Percentiles rank a stretch among this genome's conserved stretches.
phyloP scores from a whole-genome alignment of 331 rosid species.

The Acacia concinna region DNA sequence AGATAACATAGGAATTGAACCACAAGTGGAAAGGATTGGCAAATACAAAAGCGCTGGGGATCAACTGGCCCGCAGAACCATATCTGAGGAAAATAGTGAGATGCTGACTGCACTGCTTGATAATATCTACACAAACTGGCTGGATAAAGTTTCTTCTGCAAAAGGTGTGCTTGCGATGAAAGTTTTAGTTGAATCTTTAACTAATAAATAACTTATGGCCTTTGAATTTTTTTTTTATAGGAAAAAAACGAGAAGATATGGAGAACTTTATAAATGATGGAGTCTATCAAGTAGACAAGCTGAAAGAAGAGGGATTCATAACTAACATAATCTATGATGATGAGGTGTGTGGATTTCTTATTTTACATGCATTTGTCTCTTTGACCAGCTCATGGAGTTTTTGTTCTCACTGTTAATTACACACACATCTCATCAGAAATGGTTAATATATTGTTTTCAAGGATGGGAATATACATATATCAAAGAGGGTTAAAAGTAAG shows the following conservation, averaged over 20 bases:
- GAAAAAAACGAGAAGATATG: slow-evolving; percentile 70
- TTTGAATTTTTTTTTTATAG: slow-evolving; percentile 43
- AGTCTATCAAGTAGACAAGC: slow-evolving; percentile 72
- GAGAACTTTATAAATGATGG: slow-evolving; percentile 83
- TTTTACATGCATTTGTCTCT: slow-evolving; percentile 22
- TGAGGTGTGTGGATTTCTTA: slow-evolving; percentile 54
- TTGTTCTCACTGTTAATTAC: not conserved
- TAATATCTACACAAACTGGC: slow-evolving; percentile 80
- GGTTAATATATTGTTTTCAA: slow-evolving; percentile 10
- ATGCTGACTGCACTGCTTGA: slow-evolving; percentile 93
- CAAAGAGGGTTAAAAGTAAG: slow-evolving; percentile 6
- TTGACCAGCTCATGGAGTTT: slow-evolving; percentile 11
- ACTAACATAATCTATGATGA: slow-evolving; percentile 80
- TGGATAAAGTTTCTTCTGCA: slow-evolving; percentile 74
- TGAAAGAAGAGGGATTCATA: slow-evolving; percentile 90
- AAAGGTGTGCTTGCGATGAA: slow-evolving; percentile 59
- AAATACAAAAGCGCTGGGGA: slow-evolving; percentile 97
- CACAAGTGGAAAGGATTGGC: slow-evolving; percentile 95
- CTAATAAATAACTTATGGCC: slow-evolving; percentile 17
- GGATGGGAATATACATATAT: slow-evolving; percentile 22
- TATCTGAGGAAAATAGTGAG: slow-evolving; percentile 88
- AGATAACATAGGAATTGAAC: slow-evolving; percentile 83
- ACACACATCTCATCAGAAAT: not conserved
- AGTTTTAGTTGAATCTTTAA: slow-evolving; percentile 35
- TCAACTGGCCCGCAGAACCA: slow-evolving; percentile 77